These are phyloP conservation scores for Prunella vulgaris DNA, from an alignment of 257 asterid species.

Conservation along the genomic window DNA sequence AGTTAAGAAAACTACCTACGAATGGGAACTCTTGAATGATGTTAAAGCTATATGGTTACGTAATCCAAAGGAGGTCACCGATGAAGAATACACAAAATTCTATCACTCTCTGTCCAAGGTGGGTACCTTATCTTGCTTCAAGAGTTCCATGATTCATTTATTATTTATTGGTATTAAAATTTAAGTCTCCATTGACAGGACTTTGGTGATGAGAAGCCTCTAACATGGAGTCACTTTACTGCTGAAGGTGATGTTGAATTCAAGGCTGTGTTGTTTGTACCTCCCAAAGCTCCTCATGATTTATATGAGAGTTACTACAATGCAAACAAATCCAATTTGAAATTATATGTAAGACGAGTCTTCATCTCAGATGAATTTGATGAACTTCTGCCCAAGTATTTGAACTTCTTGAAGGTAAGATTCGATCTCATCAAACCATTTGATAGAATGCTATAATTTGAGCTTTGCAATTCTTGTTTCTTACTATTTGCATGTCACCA, in stretches of 20 bases:
- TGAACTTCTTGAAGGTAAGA: conserved; percentile 79
- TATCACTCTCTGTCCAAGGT: conserved; percentile 92
- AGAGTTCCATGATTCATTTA: background rate
- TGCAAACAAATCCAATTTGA: conserved; percentile 74
- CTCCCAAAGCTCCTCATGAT: conserved; percentile 94
- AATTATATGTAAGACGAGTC: conserved; percentile 79
- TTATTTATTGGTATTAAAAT: conserved; percentile 2
- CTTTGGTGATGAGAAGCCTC: conserved; percentile 74
- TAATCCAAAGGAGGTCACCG: conserved; percentile 86
- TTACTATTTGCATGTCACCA: conserved; percentile 28
- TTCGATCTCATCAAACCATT: background rate
- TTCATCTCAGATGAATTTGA: conserved; percentile 93
- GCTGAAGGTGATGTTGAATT: conserved; percentile 98
- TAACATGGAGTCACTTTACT: conserved; percentile 85
- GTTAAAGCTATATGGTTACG: conserved; percentile 92
- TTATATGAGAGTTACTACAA: conserved; percentile 88
- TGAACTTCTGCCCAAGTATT: conserved; percentile 77
- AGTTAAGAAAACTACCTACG: conserved; percentile 70
- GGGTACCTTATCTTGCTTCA: background rate
- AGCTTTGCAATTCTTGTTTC: background rate
- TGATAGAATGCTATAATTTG: background rate
- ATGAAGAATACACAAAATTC: conserved; percentile 80
- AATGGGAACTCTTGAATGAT: conserved; percentile 94
- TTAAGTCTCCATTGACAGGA: conserved; percentile 42
- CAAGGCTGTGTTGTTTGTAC: conserved; percentile 77